Conservation (phyloP, 73 alveolate species). For the Paraurostyla sp. region DNA sequence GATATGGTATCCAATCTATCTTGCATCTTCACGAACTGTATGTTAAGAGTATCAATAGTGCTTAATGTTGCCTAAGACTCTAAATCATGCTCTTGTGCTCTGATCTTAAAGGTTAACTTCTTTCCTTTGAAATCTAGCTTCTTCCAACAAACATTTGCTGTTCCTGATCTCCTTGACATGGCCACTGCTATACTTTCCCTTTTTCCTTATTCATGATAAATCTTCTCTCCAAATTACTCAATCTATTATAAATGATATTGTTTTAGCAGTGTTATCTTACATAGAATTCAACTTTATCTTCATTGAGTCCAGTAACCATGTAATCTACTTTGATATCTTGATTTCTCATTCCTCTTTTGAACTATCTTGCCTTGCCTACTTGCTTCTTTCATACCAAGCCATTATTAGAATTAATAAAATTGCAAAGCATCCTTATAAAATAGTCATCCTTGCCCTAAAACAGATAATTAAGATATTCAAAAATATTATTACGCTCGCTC, state of each 20-base stretch:
- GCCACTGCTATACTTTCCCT: too few relatives aligned
- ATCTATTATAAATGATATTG: background rate
- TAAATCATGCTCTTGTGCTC: too few relatives aligned
- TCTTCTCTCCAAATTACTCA: background rate
- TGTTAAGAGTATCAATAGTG: background rate
- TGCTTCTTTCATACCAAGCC: background rate
- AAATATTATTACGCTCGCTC: background rate
- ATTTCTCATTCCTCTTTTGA: background rate
- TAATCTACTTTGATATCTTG: background rate
- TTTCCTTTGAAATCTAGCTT: too few relatives aligned
- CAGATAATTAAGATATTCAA: background rate
- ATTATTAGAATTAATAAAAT: background rate
- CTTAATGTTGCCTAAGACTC: background rate
- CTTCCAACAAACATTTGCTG: too few relatives aligned
- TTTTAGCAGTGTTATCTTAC: background rate
- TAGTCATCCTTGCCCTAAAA: background rate
- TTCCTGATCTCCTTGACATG: too few relatives aligned
- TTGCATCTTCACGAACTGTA: background rate
- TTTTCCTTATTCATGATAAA: background rate
- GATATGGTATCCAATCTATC: background rate
- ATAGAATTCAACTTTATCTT: background rate
- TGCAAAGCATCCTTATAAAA: background rate
- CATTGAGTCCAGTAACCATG: background rate
- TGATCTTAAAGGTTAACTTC: too few relatives aligned
- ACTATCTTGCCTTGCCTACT: background rate